These are phyloP conservation scores for Mayamaea pseudoterrestris DNA, from an alignment of 108 stramenopile genomes.

Conservation along the genomic window DNA sequence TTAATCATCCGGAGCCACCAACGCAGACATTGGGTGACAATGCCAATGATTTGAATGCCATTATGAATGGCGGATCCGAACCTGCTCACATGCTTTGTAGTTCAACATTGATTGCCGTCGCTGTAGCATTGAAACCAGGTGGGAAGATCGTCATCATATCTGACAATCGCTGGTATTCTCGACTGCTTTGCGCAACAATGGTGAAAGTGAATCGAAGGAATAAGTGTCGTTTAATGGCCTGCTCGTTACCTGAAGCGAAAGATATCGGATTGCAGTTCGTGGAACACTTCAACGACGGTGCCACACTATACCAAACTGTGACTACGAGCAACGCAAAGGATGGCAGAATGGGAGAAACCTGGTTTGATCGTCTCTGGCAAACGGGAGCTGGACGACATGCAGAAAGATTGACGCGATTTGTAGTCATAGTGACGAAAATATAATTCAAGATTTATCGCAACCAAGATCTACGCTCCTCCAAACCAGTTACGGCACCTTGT, in stretches of 20 bases:
- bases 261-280: not conserved
- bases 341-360: slow-evolving; percentile 36
- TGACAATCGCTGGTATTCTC: slow-evolving; percentile 66
- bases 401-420: slow-evolving; percentile 39
- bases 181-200: slow-evolving; percentile 49
- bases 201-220: slow-evolving; percentile 3
- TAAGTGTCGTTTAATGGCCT: not conserved
- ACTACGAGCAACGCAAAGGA: slow-evolving; percentile 13
- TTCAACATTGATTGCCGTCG: slow-evolving; percentile 30
- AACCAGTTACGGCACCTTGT: slow-evolving; percentile 80
- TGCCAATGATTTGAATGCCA: slow-evolving; percentile 10
- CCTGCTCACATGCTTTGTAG: slow-evolving; percentile 74
- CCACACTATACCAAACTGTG: not conserved
- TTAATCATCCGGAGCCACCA: slow-evolving; percentile 83
- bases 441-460: too few relatives aligned
- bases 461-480: slow-evolving; percentile 15
- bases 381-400: slow-evolving; percentile 71
- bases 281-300: not conserved
- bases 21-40: slow-evolving; percentile 66
- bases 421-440: slow-evolving; percentile 12
- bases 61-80: slow-evolving; percentile 40
- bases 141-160: slow-evolving; percentile 62
- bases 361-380: slow-evolving; percentile 81
- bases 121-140: slow-evolving; percentile 26
- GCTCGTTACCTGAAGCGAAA: not conserved